Evolutionary conservation across 768 basidiomycete species (phyloP).

Genomic region (Boletus fagicola): DNA sequence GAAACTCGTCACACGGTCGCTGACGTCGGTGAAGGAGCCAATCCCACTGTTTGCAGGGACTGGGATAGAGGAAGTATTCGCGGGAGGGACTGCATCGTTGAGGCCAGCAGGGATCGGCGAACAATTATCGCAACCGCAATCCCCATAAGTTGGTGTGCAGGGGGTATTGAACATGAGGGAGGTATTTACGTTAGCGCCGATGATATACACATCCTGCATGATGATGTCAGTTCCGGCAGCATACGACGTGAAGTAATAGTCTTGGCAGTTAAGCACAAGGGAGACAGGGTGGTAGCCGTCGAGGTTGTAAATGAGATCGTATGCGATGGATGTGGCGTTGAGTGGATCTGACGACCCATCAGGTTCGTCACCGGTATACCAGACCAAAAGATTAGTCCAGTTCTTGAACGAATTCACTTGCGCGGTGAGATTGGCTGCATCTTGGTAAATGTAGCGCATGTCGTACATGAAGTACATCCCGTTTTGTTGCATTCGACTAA

Average conservation of each 20-base stretch:
- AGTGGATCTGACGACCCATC: slow-evolving; percentile 68
- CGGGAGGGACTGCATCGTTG: slow-evolving; percentile 23
- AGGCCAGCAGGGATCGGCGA: slow-evolving; percentile 41
- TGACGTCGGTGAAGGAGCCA: slow-evolving; percentile 59
- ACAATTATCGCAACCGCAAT: slow-evolving; percentile 74
- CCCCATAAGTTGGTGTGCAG: slow-evolving; percentile 64
- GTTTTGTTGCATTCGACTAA: slow-evolving; percentile 68
- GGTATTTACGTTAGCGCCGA: slow-evolving; percentile 59
- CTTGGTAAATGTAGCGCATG: slow-evolving; percentile 71
- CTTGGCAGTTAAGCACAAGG: slow-evolving; percentile 61
- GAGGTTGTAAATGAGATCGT: slow-evolving; percentile 56
- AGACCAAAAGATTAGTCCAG: slow-evolving; percentile 62
- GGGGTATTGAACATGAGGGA: slow-evolving; percentile 58
- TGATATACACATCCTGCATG: slow-evolving; percentile 55
- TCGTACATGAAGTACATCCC: slow-evolving; percentile 75
- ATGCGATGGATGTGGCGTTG: slow-evolving; percentile 49
- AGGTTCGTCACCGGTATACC: slow-evolving; percentile 74
- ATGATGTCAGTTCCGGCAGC: slow-evolving; percentile 66
- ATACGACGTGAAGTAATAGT: slow-evolving; percentile 61
- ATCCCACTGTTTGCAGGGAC: slow-evolving; percentile 25
- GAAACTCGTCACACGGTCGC: slow-evolving; percentile 65
- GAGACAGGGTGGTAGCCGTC: slow-evolving; percentile 69
- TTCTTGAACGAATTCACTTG: slow-evolving; percentile 69
- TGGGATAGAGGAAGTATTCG: slow-evolving; percentile 16
- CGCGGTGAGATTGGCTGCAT: slow-evolving; percentile 54